phyloP scores from a whole-genome alignment of 768 basidiomycete species.

The Hirschioporus abietinus region DNA sequence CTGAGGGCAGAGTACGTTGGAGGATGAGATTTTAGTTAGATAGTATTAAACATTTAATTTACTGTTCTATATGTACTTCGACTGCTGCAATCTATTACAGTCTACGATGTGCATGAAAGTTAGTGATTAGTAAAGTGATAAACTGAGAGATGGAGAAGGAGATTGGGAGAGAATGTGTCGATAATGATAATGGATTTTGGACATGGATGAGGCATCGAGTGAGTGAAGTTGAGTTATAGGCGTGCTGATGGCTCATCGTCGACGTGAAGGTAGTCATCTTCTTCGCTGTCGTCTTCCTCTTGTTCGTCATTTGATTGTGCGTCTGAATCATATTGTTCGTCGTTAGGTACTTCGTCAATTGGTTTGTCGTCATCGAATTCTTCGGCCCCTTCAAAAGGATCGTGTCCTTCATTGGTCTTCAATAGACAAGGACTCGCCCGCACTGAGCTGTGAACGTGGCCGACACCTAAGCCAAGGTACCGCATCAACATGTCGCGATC shows the following conservation, averaged over 20 bases:
- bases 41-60: too few species aligned
- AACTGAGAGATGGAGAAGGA: too few species aligned
- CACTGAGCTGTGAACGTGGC: conserved; percentile 13
- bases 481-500: conserved; percentile 24
- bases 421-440: neutral
- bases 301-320: neutral
- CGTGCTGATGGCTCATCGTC: neutral
- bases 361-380: neutral
- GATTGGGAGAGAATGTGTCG: neutral
- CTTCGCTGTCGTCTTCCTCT: neutral
- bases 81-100: too few species aligned
- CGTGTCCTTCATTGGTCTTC: neutral
- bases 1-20: too few species aligned
- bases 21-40: too few species aligned
- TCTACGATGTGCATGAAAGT: too few species aligned
- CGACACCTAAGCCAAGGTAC: conserved; percentile 20
- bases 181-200: neutral
- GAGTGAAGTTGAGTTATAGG: neutral
- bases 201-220: neutral
- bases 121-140: too few species aligned
- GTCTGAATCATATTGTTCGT: neutral
- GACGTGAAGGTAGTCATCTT: neutral
- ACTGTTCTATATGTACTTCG: too few species aligned
- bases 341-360: neutral
- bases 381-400: neutral